A percentile compares a stretch with the other conserved stretches of the same genome.
Evolutionary conservation across 495 filamentous ascomycete genomes (phyloP).

Genomic region (Beverwykella pulmonaria): DNA sequence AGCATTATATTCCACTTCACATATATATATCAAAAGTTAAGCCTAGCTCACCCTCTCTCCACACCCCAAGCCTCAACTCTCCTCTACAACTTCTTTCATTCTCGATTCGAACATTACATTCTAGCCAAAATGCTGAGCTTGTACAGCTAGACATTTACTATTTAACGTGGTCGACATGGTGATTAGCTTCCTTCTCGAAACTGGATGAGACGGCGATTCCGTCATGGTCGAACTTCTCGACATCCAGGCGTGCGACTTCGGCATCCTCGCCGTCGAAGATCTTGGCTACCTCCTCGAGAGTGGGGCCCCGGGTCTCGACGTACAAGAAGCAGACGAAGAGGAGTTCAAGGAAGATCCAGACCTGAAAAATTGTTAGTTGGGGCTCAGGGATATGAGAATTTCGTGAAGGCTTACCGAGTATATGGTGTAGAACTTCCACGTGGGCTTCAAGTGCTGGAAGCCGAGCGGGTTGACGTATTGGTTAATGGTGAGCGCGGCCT

Average conservation of each 20-base stretch:
- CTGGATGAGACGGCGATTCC: slow-evolving; percentile 7
- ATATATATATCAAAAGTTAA: too few relatives aligned
- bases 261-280: slow-evolving; percentile 59
- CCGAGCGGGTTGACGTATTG: slow-evolving; percentile 54
- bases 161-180: slow-evolving; percentile 12
- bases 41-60: background rate
- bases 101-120: background rate
- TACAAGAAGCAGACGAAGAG: slow-evolving; percentile 64
- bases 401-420: slow-evolving; percentile 37
- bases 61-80: background rate
- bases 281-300: slow-evolving; percentile 68
- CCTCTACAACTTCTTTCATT: background rate
- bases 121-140: background rate
- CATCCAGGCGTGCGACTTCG: slow-evolving; percentile 34
- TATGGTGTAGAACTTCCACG: slow-evolving; percentile 44
- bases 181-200: slow-evolving; percentile 20
- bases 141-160: background rate
- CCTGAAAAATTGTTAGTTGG: slow-evolving; percentile 15
- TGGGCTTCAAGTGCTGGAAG: slow-evolving; percentile 31
- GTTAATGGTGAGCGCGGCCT: slow-evolving; percentile 55
- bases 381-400: background rate
- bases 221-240: slow-evolving; percentile 26
- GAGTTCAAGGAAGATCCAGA: slow-evolving; percentile 40
- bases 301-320: slow-evolving; percentile 68
- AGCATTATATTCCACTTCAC: background rate